Conservation (phyloP, 108 stramenopile species). For the Stephanodiscus minutulus region DNA sequence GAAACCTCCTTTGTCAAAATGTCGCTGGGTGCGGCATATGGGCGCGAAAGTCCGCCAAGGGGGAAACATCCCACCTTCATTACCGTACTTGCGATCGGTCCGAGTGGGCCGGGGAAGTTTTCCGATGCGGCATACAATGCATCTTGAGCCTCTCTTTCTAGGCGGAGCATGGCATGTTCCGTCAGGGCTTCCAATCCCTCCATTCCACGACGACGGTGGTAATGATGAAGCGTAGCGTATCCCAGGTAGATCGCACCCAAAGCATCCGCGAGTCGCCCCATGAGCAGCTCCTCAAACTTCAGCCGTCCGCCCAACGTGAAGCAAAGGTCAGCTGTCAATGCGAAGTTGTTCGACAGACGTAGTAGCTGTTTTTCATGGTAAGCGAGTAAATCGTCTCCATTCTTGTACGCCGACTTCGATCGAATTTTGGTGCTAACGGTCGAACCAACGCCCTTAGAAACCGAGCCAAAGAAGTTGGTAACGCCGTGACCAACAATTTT, state of each 20-base stretch:
- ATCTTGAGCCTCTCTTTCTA: constrained; percentile 90
- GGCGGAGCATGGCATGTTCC: constrained; percentile 95
- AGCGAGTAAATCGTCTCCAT: constrained; percentile 82
- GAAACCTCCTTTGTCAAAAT: constrained; percentile 91
- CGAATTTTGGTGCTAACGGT: constrained; percentile 72
- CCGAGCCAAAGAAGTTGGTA: constrained; percentile 78
- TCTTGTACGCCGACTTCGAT: constrained; percentile 88
- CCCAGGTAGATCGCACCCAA: constrained; percentile 97
- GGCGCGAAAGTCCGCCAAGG: constrained; percentile 82
- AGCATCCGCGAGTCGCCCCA: constrained; percentile 95
- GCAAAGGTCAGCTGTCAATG: constrained; percentile 93
- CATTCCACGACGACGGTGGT: constrained; percentile 84
- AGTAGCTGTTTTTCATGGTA: constrained; percentile 93
- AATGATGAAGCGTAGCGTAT: constrained; percentile 95
- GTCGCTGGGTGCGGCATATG: constrained; percentile 88
- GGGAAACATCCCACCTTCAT: constrained; percentile 93
- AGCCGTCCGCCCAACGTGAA: constrained; percentile 95
- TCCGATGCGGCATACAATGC: constrained; percentile 91
- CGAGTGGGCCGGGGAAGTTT: constrained; percentile 94
- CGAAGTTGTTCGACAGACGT: constrained; percentile 95
- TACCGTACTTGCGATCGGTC: constrained; percentile 79
- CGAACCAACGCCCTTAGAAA: constrained; percentile 76
- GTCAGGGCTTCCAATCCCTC: constrained; percentile 93
- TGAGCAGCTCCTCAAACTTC: constrained; percentile 97
- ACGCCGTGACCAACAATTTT: constrained; percentile 91